Evolutionary conservation across 176 grass and related monocot genomes (phyloP), one percentile per base, ranked within the genome.

Genomic region (Oryza meyeriana): DNA sequence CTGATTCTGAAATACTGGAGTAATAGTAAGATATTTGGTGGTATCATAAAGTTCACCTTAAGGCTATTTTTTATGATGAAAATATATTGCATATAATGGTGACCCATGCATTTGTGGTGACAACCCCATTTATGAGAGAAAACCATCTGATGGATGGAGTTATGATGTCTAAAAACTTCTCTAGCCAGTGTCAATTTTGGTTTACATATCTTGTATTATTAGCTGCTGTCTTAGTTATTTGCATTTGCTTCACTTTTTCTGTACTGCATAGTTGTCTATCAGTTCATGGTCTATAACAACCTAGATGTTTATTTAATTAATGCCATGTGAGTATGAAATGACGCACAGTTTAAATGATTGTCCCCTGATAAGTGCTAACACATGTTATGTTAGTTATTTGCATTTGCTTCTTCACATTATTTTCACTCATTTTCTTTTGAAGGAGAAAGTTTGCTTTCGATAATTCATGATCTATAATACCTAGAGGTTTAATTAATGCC

Each of bases 381-480:
- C 55, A 58, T n/a, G 55, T 57, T 57, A 57, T 57, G 52, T 59
- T 59, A 59, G 55, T 11, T 84, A 74, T 33, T 80, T 38, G n/a
- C 35, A 47, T 22, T 18, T 72, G 45, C 74, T 33, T 59, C n/a
- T 59, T 59, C 7, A 22, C 29, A 14, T 27, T 50, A 39, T 28
- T 59, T 59, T 11, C 58, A 14, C 34, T 22, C 26, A 59, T 81
- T 72, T 68, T 9, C 18, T 59, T 73, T 26, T 70, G 41, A 64
- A 57, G 42, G 58, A 24, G 4, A 17, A 32, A 42, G 52, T 28
- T 82, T 82, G 25, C 83, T 78, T 16, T 59, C 17, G 35, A 62
- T 61, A 79, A 47, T 61, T 31, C 6, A 69, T 68, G 9, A 72
- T n/a, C 47, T 66, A 38, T 38, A 11, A 12, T 79, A 61, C 39